These are phyloP conservation scores for Chlorella variabilis DNA, from an alignment of 163 green algal genomes.

Conservation along the genomic window DNA sequence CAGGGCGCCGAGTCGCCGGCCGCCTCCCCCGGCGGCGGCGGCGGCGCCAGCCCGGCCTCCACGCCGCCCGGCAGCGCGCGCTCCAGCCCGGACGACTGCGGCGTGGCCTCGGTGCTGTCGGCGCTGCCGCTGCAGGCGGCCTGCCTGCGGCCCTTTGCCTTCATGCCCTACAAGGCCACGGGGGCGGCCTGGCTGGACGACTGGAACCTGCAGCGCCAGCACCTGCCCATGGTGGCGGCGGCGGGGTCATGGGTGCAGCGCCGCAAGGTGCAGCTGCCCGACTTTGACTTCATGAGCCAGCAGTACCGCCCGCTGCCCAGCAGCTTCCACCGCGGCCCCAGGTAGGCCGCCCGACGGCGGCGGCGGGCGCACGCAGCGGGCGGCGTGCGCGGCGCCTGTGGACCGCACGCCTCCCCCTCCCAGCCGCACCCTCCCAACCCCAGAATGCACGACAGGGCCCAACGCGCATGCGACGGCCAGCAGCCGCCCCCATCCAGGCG, in stretches of 20 bases:
- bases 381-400: neutral
- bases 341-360: neutral
- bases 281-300: conserved; percentile 35
- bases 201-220: conserved; percentile 32
- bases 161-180: conserved; percentile 39
- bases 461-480: neutral
- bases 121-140: conserved; percentile 3
- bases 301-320: conserved; percentile 6
- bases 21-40: neutral
- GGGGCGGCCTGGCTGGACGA: conserved; percentile 37
- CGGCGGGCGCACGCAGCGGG: neutral
- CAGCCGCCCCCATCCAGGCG: no score
- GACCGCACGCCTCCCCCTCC: no score
- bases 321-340: neutral
- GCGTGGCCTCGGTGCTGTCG: neutral
- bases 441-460: neutral
- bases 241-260: conserved; percentile 31
- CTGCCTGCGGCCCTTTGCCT: conserved; percentile 39
- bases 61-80: neutral
- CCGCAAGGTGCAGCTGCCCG: conserved; percentile 34
- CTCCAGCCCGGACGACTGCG: neutral
- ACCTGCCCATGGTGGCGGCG: conserved; percentile 36
- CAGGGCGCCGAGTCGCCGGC: neutral
- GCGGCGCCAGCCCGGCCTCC: neutral
- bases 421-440: no score